Evolutionary conservation across 2,329 filamentous ascomycete species (phyloP).

Genomic region (Ceratocystis colombiana): DNA sequence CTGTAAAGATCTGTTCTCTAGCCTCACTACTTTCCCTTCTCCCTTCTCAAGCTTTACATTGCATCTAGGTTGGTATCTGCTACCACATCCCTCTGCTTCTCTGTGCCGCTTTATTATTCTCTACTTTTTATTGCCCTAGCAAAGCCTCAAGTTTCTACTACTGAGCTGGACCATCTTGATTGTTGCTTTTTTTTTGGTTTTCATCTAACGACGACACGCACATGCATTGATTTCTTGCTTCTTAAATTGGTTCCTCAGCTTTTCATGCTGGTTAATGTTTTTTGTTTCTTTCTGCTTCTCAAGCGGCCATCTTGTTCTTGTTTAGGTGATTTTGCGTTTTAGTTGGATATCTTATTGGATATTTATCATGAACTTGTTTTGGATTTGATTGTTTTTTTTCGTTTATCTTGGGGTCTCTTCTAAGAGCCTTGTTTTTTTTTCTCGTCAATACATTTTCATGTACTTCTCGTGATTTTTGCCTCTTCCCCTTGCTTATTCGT

Average conservation of each 20-base stretch:
- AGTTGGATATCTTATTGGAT: slow-evolving; percentile 4
- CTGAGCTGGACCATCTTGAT: not conserved
- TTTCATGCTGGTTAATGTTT: not conserved
- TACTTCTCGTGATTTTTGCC: slow-evolving; percentile 24
- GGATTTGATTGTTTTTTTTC: not conserved
- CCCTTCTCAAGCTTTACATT: not conserved
- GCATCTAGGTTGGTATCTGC: not conserved
- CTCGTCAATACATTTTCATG: slow-evolving; percentile 22
- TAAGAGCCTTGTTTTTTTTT: slow-evolving; percentile 13
- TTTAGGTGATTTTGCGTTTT: not conserved
- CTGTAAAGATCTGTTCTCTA: not conserved
- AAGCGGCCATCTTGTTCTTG: not conserved
- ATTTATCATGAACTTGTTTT: not conserved
- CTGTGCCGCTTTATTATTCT: not conserved
- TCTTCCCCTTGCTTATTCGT: not conserved
- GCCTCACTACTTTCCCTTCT: not conserved
- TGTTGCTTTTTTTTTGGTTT: slow-evolving; percentile 6
- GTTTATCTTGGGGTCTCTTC: not conserved
- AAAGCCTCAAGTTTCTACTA: not conserved
- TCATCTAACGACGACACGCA: slow-evolving; percentile 16
- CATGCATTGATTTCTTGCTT: slow-evolving; percentile 18
- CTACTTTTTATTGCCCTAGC: not conserved
- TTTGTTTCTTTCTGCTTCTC: not conserved
- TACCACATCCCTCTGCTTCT: not conserved
- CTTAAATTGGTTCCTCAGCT: slow-evolving; percentile 12